Evolutionary conservation across 1,284 basidiomycete genomes (phyloP), one percentile per base, ranked within the genome.

Genomic region (Pyrrhoderma noxium): DNA sequence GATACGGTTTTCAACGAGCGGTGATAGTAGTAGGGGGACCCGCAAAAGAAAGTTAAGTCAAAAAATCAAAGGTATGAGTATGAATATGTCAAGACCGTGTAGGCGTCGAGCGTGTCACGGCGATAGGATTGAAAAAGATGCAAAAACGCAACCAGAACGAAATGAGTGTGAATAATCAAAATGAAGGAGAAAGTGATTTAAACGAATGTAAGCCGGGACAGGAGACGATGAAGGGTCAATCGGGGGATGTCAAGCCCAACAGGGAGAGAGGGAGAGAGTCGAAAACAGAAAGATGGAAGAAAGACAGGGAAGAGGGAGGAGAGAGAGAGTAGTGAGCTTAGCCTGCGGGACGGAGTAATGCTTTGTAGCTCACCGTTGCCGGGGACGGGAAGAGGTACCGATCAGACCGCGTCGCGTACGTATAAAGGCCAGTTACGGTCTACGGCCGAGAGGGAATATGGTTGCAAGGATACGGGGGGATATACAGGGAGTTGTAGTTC

Each of bases 311-410:
- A 22, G 22, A 19, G 40, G n/a, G 42, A 31, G 31, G 39, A 31
- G 34, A 44, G 38, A 51, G 35, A 18, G 22, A 38, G 31, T 14
- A 40, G 38, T 16, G n/a, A 16, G 46, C 31, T 45, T 48, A 51
- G 48, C 23, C 22, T 27, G 27, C 21, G 34, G 43, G 40, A 16
- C 36, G 45, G 49, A 39, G 38, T 34, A 43, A 21, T 23, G 41
- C 45, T 51, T 51, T 47, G 53, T 44, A 37, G 45, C 53, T 47
- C 47, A 52, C 51, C 51, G 51, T 53, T 53, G 37, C 49, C 53
- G 53, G 48, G 40, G 48, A 43, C 46, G 40, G 27, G 46, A 53
- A 51, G 48, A 46, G 48, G 53, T 16, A 25, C 48, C 53, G 53
- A 54, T 49, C 43, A 50, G 44, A 46, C 27, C 11, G 43, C 50